Base-by-base conservation (phyloP, 345 rosid species). In the Salix viminalis region DNA sequence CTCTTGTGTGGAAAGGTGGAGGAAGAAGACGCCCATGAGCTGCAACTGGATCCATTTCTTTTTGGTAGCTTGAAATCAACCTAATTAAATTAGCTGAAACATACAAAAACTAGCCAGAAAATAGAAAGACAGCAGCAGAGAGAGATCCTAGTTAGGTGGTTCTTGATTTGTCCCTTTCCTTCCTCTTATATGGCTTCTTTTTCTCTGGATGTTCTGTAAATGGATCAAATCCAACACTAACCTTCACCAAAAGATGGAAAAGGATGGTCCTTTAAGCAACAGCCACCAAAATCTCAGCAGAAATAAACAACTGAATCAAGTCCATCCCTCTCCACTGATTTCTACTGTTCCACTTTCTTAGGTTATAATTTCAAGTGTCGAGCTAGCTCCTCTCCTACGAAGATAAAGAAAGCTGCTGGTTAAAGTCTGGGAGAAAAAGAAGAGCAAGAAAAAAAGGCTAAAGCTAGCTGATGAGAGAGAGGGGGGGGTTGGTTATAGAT, bases 21-120 rank as follows among this genome's bases (percentile, higher is more conserved):
- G 97, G 97, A 77, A 94, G 98, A 58, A 91, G 87, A 26, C 93
- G 94, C 16, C 88, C 91, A 8, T 87, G 92, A 16, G 91, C 82
- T 72, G 97, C 84, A 7, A 90, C 87, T 54, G 88, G 97, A 84
- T 94, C 92, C 97, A 94, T 89, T 71, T 46, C 48, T 62, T 54
- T 32, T 1, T 62, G 62, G 62, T 58, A 58, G 37, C 41, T 24
- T 76, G 12, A 6, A 56, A 56, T 26, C 68, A 34, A 23, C 24
- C 46, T 60, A n/a, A 24, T 61, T 76, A 80, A 36, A 65, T 39
- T 19, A 73, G 50, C 80, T 70, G 83, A 77, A 54, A 37, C 68
- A 70, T 64, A 30, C 41, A 60, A 46, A 46, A 70, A 34, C 34
- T 2, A 73, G 14, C 66, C 30, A 37, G 65, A 2, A 34, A 39